Evolutionary conservation across 192 early-diverging fungal species (phyloP), one percentile per base, ranked within the genome.

Genomic region (Gonapodya sp.): DNA sequence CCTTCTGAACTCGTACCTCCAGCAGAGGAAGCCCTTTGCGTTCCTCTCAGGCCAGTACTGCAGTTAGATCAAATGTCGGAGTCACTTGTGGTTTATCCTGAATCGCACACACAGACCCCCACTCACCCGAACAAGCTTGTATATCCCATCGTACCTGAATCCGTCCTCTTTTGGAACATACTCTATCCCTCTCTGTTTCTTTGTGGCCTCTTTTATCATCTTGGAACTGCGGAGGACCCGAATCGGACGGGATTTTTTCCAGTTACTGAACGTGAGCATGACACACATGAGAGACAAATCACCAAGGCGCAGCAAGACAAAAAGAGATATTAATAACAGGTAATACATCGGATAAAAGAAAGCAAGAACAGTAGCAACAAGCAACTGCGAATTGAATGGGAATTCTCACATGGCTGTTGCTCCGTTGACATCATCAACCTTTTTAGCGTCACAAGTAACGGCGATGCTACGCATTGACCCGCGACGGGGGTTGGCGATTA

Each of bases 111-210:
- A n/a, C 46, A 64, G 24, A 8, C 8, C 8, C 46, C 46, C 8
- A 64, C 46, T 64, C 46, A 64, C 46, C 31, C 86, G 88, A 18
- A 89, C 92, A 2, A 93, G 30, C 14, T 90, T 91, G 82, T 93
- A 92, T 33, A 92, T 33, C 0, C 91, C 92, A 83, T 93, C 92
- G 80, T 93, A 92, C 18, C 92, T 87, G 31, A 87, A 84, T 0
- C 92, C 89, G 35, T 85, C 84, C 0, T 37, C 72, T 0, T 91
- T 90, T 8, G 46, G 46, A 0, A 89, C 89, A 82, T 81, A 93
- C 46, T 64, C 46, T 8, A 64, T 24, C 8, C 46, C 46, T 8
- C 8, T 64, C 8, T 64, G 8, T 24, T 64, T 64, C 8, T 81
- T 83, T 0, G 87, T 83, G 74, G 86, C 83, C 79, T 87, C 46